These are phyloP conservation scores for Calycina marina DNA, from an alignment of 2,329 filamentous ascomycete genomes.

Conservation along the genomic window DNA sequence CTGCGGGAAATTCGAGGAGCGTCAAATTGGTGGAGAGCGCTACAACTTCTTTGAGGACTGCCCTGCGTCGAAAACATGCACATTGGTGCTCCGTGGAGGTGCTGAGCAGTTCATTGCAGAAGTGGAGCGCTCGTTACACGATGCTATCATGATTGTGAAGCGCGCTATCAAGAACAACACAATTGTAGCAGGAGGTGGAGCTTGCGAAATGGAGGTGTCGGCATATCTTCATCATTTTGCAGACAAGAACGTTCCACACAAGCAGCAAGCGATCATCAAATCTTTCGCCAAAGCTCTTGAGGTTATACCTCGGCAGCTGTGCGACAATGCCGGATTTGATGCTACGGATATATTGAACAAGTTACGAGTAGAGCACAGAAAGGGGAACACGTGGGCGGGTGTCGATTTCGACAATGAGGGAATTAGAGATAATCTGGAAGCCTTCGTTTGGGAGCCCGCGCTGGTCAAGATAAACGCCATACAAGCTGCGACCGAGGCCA, in stretches of 20 bases:
- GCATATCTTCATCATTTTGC: conserved; percentile 86
- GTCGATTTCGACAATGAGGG: conserved; percentile 92
- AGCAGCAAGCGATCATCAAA: conserved; percentile 97
- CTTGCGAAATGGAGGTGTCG: conserved; percentile 91
- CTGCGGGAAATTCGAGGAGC: conserved; percentile 84
- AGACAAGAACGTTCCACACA: conserved; percentile 82
- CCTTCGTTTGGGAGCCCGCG: conserved; percentile 94
- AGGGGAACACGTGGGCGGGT: conserved; percentile 85
- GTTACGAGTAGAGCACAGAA: conserved; percentile 88
- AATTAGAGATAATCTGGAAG: conserved; percentile 84
- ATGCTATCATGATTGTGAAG: conserved; percentile 99
- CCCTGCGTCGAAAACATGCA: conserved; percentile 92
- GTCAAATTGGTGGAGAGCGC: conserved; percentile 90
- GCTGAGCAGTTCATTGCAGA: conserved; percentile 99
- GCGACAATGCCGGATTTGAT: conserved; percentile 97
- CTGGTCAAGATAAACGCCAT: conserved; percentile 96
- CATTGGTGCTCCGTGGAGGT: conserved; percentile 82
- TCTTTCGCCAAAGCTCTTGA: conserved; percentile 94
- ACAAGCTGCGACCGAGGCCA: conserved; percentile 88
- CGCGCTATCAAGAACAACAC: conserved; percentile 87
- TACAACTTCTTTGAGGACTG: conserved; percentile 99
- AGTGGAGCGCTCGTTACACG: conserved; percentile 92
- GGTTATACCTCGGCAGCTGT: conserved; percentile 90
- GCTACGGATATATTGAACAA: conserved; percentile 96
- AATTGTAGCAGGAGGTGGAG: conserved; percentile 91